Base-by-base conservation (phyloP, 1,139 yeast genomes). In the Meyerozyma carpophila region DNA sequence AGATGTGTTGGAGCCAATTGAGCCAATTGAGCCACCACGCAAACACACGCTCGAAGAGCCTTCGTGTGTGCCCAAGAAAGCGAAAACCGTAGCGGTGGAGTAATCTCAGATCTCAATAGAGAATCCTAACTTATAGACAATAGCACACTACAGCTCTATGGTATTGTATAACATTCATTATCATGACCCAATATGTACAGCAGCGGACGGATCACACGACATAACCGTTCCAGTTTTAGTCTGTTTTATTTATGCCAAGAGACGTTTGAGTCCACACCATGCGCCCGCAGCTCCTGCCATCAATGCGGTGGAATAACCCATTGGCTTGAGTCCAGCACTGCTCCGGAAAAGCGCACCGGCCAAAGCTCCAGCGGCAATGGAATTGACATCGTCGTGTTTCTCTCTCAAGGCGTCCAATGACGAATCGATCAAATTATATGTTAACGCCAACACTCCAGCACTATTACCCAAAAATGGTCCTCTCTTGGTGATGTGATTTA, bases 401-500 rank as follows among this genome's bases (percentile, higher is more conserved):
- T 95, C 97, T 68, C 97, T 83, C 45, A 81, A 59, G 41, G 80
- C 78, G 61, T 89, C 98, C 52, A 93, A 74, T 13, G 84, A 63
- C 31, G 95, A 81, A 65, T 90, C 93, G 54, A 89, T 74, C 54
- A 91, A 66, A 70, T 93, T 93, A 68, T 93, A 93, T 49, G 87
- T 79, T 57, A 93, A 70, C 31, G 97, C 96, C 57, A 93, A 76
- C 20, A 90, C 95, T 68, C 98, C 98, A 10, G 96, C 95, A 41
- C 85, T 82, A 71, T 93, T 93, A 55, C 98, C 98, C 61, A 91
- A 69, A 65, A 81, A 91, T 27, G 98, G 98, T 45, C 98, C 98
- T 64, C 96, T 82, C 61, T 90, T 84, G 37, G 98, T 93, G 59
- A 93, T 79, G 59, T 89, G 90, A 74, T 93, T 93, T 60, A 93